A percentile compares a stretch with the other conserved stretches of the same genome.
These are phyloP conservation scores for Talaromyces sp. DNA, from an alignment of 2,329 filamentous ascomycete species.

Conservation along the genomic window DNA sequence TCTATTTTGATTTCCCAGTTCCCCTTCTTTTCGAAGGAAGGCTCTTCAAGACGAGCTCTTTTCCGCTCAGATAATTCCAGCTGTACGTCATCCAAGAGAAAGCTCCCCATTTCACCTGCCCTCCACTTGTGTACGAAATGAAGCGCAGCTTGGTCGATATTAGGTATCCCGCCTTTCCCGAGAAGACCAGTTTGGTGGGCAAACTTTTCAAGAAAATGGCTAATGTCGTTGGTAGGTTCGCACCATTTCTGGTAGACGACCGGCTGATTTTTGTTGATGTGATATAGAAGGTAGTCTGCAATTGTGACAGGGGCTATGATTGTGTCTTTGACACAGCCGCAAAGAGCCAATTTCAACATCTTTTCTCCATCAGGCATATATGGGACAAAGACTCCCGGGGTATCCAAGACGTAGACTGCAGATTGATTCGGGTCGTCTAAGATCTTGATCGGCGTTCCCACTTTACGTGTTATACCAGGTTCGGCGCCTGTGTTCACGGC, in stretches of 20 bases:
- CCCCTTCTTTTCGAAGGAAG: neutral
- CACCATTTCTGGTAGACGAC: constrained; percentile 58
- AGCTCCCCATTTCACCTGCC: constrained; percentile 66
- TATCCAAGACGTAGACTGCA: constrained; percentile 82
- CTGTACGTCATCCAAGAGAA: constrained; percentile 72
- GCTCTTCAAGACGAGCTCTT: constrained; percentile 6
- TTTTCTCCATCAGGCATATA: constrained; percentile 78
- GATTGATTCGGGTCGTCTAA: constrained; percentile 50
- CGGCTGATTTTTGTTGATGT: constrained; percentile 66
- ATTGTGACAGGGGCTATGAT: constrained; percentile 72
- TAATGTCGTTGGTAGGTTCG: constrained; percentile 77
- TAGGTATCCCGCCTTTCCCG: constrained; percentile 64
- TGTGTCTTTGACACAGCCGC: constrained; percentile 84
- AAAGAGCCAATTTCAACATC: constrained; percentile 93
- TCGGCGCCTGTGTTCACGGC: constrained; percentile 78
- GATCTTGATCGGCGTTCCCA: constrained; percentile 78
- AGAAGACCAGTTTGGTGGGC: constrained; percentile 72
- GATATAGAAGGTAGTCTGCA: constrained; percentile 85
- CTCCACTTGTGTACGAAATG: constrained; percentile 82
- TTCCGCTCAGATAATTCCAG: constrained; percentile 52
- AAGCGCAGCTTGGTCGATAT: constrained; percentile 67
- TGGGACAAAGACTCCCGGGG: constrained; percentile 90
- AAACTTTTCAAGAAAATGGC: constrained; percentile 63
- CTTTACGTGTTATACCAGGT: constrained; percentile 83
- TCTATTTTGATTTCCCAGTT: neutral